Percentiles rank a stretch among this genome's conserved stretches.
Conservation (phyloP, 2,329 filamentous ascomycete species). For the Penicillium polonicum region DNA sequence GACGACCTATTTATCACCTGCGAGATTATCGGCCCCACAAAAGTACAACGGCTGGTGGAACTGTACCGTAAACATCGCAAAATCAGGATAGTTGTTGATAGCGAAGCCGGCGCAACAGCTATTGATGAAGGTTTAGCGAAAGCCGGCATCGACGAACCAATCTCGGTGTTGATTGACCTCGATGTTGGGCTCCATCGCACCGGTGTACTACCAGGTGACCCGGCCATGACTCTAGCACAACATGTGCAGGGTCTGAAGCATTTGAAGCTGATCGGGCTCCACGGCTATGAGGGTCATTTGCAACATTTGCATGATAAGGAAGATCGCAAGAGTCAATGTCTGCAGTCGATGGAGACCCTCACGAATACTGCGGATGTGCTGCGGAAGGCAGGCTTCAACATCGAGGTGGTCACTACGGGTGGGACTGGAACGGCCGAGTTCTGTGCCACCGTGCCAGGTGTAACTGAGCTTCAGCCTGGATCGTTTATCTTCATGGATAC, state of each 20-base stretch:
- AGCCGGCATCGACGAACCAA: constrained; percentile 39
- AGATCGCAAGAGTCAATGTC: constrained; percentile 45
- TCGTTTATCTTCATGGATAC: constrained; percentile 60
- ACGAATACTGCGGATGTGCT: constrained; percentile 46
- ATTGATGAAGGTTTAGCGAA: constrained; percentile 46
- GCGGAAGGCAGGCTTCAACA: constrained; percentile 44
- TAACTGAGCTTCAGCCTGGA: constrained; percentile 56
- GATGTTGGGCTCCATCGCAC: constrained; percentile 54
- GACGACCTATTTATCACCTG: constrained; percentile 54
- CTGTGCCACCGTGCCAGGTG: constrained; percentile 50
- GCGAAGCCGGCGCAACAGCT: constrained; percentile 45
- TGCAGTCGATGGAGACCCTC: constrained; percentile 49
- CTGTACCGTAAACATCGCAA: constrained; percentile 41
- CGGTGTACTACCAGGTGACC: constrained; percentile 46
- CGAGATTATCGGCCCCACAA: constrained; percentile 50
- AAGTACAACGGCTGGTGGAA: constrained; percentile 49
- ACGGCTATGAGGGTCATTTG: constrained; percentile 56
- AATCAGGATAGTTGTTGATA: constrained; percentile 52
- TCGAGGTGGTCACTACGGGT: constrained; percentile 53
- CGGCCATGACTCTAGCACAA: constrained; percentile 42
- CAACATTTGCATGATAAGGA: constrained; percentile 51
- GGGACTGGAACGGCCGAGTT: constrained; percentile 56
- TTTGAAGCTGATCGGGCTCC: constrained; percentile 50
- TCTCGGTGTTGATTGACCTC: constrained; percentile 49
- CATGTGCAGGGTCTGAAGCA: constrained; percentile 40